These are phyloP conservation scores for Beta macrorhiza DNA, from an alignment of 179 eudicot genomes.

Conservation along the genomic window DNA sequence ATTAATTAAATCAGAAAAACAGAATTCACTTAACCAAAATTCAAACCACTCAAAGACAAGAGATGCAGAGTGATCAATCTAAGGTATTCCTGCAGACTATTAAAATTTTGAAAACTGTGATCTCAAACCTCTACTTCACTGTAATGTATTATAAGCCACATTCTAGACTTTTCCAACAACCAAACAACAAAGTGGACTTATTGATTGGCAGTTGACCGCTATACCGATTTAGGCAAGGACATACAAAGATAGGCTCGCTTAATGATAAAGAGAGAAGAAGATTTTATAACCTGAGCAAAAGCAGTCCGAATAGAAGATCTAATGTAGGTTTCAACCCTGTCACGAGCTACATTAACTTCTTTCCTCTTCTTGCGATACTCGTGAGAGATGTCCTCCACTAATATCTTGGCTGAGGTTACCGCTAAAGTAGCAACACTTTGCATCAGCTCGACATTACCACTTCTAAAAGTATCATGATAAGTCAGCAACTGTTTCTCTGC, in stretches of 20 bases:
- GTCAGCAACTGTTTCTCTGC: slow-evolving; percentile 66
- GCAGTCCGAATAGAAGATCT: slow-evolving; percentile 78
- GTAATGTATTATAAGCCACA: not conserved
- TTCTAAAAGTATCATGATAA: slow-evolving; percentile 70
- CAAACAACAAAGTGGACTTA: not conserved
- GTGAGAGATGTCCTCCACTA: slow-evolving; percentile 56
- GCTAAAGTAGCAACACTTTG: slow-evolving; percentile 64
- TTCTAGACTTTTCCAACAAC: not conserved
- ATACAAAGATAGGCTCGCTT: not conserved
- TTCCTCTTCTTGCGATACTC: slow-evolving; percentile 57
- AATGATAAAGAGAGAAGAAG: not conserved
- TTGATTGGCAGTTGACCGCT: not conserved
- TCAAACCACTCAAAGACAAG: not conserved
- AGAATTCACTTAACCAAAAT: not conserved
- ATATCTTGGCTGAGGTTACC: slow-evolving; percentile 54
- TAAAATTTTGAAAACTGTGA: not conserved
- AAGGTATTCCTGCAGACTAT: not conserved
- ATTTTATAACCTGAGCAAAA: slow-evolving; percentile 61
- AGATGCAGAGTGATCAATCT: not conserved
- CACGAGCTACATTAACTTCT: slow-evolving; percentile 55
- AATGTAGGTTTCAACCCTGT: slow-evolving; percentile 71
- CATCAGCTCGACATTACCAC: slow-evolving; percentile 60
- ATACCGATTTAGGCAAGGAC: slow-evolving; percentile 10
- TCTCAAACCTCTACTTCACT: not conserved
- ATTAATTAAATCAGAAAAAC: not conserved